Evolutionary conservation across 2,329 filamentous ascomycete species (phyloP), one percentile per base, ranked within the genome.

Genomic region (Calycina herbarum): DNA sequence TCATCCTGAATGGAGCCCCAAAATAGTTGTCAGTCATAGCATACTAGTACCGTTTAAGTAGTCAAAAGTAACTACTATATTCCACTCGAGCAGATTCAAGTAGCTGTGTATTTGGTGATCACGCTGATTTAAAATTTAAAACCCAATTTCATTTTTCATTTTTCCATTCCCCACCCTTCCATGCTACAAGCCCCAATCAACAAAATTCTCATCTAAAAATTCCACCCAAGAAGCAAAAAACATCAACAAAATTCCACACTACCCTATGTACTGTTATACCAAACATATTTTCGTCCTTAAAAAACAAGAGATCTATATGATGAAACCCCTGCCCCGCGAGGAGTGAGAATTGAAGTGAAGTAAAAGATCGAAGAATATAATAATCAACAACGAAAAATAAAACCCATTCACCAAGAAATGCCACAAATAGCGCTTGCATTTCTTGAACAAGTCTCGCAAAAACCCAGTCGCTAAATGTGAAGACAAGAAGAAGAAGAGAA

Each of bases 201-300:
- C 42, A 45, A 27, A 38, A 38, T 13, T 24, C 45, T 24, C 45
- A 5, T 24, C 7, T 51, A 51, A 27, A 20, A 24, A 10, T 2
- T 51, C 5, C 45, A 51, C 20, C 45, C 45, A 24, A 51, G 45
- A 51, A 51, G 5, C n/a, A 15, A 10, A 24, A 24, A 20, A 7
- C 4, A 8, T 17, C 45, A 48, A 24, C 6, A 48, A 51, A 24
- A n/a, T 24, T 15, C 45, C 20, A 24, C 45, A 24, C 45, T 51
- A 24, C 45, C 45, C 45, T 51, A 51, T 51, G 45, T 51, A 51
- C 45, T 51, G 45, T 51, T 27, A 51, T 51, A 24, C 45, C 45
- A 51, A 20, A 5, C n/a, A 51, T 8, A 51, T 27, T 51, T 51
- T 51, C 35, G n/a, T 24, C 8, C n/a, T 24, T 5, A 51, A 45